These are phyloP conservation scores for Kwoniella mangroviensis DNA, from an alignment of 768 basidiomycete species.

Conservation along the genomic window DNA sequence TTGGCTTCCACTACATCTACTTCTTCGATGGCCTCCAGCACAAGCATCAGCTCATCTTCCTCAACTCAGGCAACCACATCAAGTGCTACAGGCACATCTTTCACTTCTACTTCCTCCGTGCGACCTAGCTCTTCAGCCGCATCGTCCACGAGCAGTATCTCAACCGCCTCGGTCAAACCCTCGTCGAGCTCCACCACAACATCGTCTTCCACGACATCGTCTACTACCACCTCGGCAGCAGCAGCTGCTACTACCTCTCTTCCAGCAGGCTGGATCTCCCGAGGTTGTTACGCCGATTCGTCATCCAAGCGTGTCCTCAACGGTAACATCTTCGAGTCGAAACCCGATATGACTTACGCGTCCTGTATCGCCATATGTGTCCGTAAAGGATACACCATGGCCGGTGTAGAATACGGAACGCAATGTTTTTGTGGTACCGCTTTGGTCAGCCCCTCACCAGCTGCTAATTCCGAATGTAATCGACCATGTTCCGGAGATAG, in stretches of 20 bases:
- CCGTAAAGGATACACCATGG: constrained; percentile 19
- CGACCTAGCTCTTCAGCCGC: not conserved
- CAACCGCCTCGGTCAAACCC: not conserved
- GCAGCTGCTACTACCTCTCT: constrained; percentile 15
- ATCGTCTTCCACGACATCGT: not conserved
- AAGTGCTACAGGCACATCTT: not conserved
- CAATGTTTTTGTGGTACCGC: constrained; percentile 27
- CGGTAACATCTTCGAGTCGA: constrained; percentile 4
- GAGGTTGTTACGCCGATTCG: constrained; percentile 22
- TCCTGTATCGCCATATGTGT: constrained; percentile 29
- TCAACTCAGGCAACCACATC: not conserved
- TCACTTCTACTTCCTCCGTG: not conserved
- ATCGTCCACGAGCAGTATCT: not conserved
- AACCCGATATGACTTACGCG: constrained; percentile 14
- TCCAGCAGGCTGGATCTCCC: constrained; percentile 31
- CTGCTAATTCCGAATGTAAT: constrained; percentile 3
- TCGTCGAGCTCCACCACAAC: constrained; percentile 3
- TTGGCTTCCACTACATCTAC: too few relatives aligned
- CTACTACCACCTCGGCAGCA: constrained; percentile 15
- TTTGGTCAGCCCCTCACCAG: not conserved
- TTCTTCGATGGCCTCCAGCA: too few relatives aligned
- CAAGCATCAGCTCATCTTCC: not conserved
- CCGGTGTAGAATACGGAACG: constrained; percentile 28
- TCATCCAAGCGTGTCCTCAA: constrained; percentile 3
- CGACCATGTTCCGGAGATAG: constrained; percentile 11